Base-by-base conservation (phyloP, 306 rosid species). In the Mimosa pudica region DNA sequence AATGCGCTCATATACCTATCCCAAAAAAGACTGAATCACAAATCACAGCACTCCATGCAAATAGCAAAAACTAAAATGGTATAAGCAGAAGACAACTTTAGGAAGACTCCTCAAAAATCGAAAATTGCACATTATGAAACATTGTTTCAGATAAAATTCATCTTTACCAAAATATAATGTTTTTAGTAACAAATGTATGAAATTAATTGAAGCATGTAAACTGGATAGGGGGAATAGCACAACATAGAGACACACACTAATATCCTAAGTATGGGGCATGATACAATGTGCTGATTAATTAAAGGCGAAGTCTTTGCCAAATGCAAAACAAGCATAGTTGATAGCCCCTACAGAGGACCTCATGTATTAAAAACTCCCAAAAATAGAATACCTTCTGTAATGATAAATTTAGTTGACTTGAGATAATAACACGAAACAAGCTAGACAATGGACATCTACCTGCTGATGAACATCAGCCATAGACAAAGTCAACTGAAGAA, bases 391-490 rank as follows among this genome's bases (percentile, higher is more conserved):
- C 17, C 20, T 11, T 32, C n/a, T 35, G 63, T 33, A 67, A 82
- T 71, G 45, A 20, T 74, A 61, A 75, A 73, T 54, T 58, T 8
- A 6, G 68, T 65, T 58, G 68, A 63, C 18, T 49, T 82, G 45
- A 47, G 67, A 79, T 67, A 77, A 67, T 33, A 6, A 69, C 52
- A 36, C 18, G 61, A n/a, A 48, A 45, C 51, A 61, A 74, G 75
- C 47, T 74, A 44, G 68, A 71, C 42, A 38, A 38, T 38, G 42
- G 42, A 38, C n/a, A 80, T 71, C 80, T 77, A 96, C 99, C 98
- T 96, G 98, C 90, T 96, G 99, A 88, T 96, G 99, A 78, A 93
- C 98, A 82, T 96, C 98, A 30, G 96, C 88, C 99, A 96, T 93
- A 41, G 99, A 93, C 80, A 96, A 85, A 84, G 99, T 96, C 92